A percentile compares a stretch with the other conserved stretches of the same genome.
Conservation (phyloP, 1,284 basidiomycete species). For the Ceratobasidium sp. region DNA sequence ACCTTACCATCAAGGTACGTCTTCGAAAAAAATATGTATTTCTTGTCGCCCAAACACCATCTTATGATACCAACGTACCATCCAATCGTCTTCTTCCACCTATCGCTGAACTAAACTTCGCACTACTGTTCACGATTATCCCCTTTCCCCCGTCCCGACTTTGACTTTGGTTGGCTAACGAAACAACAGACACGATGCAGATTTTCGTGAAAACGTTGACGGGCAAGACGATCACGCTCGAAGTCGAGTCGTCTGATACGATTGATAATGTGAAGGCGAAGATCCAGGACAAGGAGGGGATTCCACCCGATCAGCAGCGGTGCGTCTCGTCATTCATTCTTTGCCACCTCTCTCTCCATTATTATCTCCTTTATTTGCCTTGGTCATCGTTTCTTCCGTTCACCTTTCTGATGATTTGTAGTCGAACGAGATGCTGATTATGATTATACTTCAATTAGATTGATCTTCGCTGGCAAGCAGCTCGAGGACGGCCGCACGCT, state of each 20-base stretch:
- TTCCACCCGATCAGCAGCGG: constrained; percentile 93
- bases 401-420: no score
- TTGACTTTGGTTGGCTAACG: no score
- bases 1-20: constrained; percentile 46
- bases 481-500: constrained; percentile 96
- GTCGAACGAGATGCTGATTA: no score
- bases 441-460: constrained; percentile 51
- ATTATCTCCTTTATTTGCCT: neutral
- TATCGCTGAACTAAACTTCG: no score
- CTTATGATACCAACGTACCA: no score
- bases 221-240: constrained; percentile 66
- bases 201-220: constrained; percentile 63
- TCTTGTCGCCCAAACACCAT: neutral
- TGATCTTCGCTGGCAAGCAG: constrained; percentile 96
- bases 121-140: no score
- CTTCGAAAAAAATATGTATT: constrained; percentile 4
- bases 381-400: neutral
- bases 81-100: no score
- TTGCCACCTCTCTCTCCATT: neutral
- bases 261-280: constrained; percentile 69
- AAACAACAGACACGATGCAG: constrained; percentile 59
- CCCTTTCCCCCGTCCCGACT: no score
- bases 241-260: constrained; percentile 70
- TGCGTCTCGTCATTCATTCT: constrained; percentile 23
- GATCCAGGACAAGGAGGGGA: constrained; percentile 72